A percentile compares a stretch with the other conserved stretches of the same genome.
These are phyloP conservation scores for Akebia trifoliata DNA, from an alignment of 164 flowering plant genomes.

Conservation along the genomic window DNA sequence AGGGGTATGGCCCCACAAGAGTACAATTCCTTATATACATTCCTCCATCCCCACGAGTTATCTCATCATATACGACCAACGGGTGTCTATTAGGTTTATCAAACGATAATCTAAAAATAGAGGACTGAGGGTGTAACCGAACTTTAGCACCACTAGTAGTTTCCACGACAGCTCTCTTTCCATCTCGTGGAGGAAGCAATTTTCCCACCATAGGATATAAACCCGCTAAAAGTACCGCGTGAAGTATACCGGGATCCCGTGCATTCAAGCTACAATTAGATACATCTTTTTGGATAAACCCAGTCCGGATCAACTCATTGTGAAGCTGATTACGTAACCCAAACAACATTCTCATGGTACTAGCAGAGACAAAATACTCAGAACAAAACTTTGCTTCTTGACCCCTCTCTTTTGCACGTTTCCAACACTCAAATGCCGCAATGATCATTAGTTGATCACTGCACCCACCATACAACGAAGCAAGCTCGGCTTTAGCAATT, in stretches of 20 bases:
- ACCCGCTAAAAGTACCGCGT: constrained; percentile 84
- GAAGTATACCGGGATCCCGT: constrained; percentile 73
- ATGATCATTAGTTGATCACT: constrained; percentile 81
- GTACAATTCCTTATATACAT: constrained; percentile 58
- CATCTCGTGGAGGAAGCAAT: constrained; percentile 32
- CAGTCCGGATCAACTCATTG: constrained; percentile 50
- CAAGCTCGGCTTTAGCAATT: constrained; percentile 61
- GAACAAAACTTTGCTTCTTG: constrained; percentile 64
- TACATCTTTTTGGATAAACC: constrained; percentile 55
- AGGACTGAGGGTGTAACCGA: constrained; percentile 57
- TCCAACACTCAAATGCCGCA: constrained; percentile 94
- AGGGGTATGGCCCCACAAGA: constrained; percentile 69
- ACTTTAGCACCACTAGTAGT: constrained; percentile 65
- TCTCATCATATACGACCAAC: constrained; percentile 68
- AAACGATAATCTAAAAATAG: constrained; percentile 31
- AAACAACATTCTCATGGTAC: constrained; percentile 67
- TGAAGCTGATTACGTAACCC: constrained; percentile 78
- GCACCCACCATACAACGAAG: constrained; percentile 71
- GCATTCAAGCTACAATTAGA: constrained; percentile 67
- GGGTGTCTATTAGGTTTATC: constrained; percentile 25
- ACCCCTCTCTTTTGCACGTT: constrained; percentile 57
- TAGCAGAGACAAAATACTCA: constrained; percentile 53
- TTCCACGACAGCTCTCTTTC: constrained; percentile 40
- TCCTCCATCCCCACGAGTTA: constrained; percentile 75
- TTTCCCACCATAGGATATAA: constrained; percentile 91